Evolutionary conservation across 768 basidiomycete genomes (phyloP).

Genomic region (Suillus hirtellus): DNA sequence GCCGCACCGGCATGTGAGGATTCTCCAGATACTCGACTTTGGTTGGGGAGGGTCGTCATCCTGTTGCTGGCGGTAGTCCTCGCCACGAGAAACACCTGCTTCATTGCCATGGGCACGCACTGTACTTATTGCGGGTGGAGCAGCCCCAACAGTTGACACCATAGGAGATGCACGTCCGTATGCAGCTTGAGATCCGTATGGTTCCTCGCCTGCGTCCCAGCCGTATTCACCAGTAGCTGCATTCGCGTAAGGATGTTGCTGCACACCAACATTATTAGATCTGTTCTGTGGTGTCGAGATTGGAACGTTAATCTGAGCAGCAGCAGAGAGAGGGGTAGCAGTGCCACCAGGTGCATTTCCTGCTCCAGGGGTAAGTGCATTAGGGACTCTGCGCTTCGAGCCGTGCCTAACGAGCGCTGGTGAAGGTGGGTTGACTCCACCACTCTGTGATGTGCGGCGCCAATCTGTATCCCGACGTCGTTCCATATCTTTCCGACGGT

Average conservation of each 20-base stretch:
- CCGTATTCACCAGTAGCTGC: conserved; percentile 58
- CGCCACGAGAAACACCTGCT: conserved; percentile 62
- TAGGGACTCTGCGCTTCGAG: conserved; percentile 68
- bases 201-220: conserved; percentile 50
- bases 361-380: conserved; percentile 55
- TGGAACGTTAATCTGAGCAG: conserved; percentile 74
- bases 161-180: conserved; percentile 85
- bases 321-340: conserved; percentile 68
- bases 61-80: conserved; percentile 53
- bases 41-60: conserved; percentile 53
- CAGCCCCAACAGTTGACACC: conserved; percentile 68
- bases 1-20: conserved; percentile 80
- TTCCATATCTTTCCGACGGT: conserved; percentile 58
- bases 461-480: conserved; percentile 58
- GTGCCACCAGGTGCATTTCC: conserved; percentile 49
- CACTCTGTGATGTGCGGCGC: conserved; percentile 60
- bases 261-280: conserved; percentile 39
- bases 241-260: conserved; percentile 73
- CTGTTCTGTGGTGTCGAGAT: conserved; percentile 54
- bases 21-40: conserved; percentile 59
- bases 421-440: conserved; percentile 61
- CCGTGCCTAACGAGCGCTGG: conserved; percentile 78
- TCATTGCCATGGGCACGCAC: conserved; percentile 72
- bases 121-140: conserved; percentile 70
- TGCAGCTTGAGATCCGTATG: conserved; percentile 50